phyloP scores from a whole-genome alignment of 352 stramenopile species.

The Phytophthora citrophthora region DNA sequence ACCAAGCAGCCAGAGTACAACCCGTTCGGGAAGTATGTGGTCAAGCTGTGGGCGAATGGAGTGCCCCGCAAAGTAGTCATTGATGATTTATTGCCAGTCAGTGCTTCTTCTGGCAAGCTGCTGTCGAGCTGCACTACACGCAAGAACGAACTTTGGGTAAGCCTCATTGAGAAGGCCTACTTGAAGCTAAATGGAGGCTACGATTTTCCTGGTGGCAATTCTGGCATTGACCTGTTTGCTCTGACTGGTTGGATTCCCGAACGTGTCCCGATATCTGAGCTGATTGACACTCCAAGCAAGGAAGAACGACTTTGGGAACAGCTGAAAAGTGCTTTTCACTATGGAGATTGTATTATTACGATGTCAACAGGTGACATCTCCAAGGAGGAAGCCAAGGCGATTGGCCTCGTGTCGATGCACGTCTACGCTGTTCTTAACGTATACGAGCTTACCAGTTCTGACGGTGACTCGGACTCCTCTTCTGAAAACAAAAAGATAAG shows the following conservation, averaged over 20 bases:
- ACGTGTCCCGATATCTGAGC: slow-evolving; percentile 73
- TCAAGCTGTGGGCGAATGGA: slow-evolving; percentile 97
- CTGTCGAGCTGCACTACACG: slow-evolving; percentile 85
- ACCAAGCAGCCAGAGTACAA: slow-evolving; percentile 86
- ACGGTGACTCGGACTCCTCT: slow-evolving; percentile 42
- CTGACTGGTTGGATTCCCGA: slow-evolving; percentile 99
- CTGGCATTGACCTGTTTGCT: slow-evolving; percentile 97
- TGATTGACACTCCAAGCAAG: slow-evolving; percentile 88
- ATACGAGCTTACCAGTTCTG: slow-evolving; percentile 75
- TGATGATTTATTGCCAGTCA: slow-evolving; percentile 95
- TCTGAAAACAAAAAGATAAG: slow-evolving; percentile 54
- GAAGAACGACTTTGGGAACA: slow-evolving; percentile 97
- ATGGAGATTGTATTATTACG: slow-evolving; percentile 97
- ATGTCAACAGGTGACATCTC: slow-evolving; percentile 92
- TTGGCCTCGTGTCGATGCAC: slow-evolving; percentile 96
- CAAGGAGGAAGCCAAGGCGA: slow-evolving; percentile 66
- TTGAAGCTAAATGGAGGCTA: slow-evolving; percentile 98
- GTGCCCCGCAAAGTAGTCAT: slow-evolving; percentile 94
- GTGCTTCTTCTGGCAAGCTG: slow-evolving; percentile 60
- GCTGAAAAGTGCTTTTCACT: slow-evolving; percentile 93
- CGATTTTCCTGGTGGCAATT: slow-evolving; percentile 97
- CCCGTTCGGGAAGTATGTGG: slow-evolving; percentile 95
- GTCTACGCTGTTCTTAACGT: slow-evolving; percentile 97
- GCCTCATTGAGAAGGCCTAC: slow-evolving; percentile 98
- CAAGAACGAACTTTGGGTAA: slow-evolving; percentile 92